These are phyloP conservation scores for Botrytis fabae DNA, from an alignment of 2,329 filamentous ascomycete genomes.

Conservation along the genomic window DNA sequence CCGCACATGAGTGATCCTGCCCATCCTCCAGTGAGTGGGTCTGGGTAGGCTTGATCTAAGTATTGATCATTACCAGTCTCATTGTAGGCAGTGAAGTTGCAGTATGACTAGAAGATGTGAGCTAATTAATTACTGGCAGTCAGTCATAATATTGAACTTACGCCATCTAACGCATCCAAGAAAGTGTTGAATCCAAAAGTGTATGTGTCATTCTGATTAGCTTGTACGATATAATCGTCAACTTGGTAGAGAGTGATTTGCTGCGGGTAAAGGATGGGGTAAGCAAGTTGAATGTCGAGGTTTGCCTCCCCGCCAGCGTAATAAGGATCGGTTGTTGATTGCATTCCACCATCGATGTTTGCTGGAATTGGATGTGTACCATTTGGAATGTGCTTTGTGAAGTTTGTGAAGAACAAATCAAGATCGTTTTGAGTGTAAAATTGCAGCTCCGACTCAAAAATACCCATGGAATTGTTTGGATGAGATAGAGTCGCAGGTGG, in stretches of 20 bases:
- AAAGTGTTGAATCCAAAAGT: conserved; percentile 49
- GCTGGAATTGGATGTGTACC: conserved; percentile 40
- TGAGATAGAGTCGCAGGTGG: conserved; percentile 28
- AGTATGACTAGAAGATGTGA: conserved; percentile 42
- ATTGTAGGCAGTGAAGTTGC: conserved; percentile 44
- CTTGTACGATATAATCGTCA: conserved; percentile 42
- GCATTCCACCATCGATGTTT: conserved; percentile 44
- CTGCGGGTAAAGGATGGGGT: conserved; percentile 45
- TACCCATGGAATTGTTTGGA: conserved; percentile 41
- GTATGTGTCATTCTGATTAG: conserved; percentile 35
- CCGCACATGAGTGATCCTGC: conserved; percentile 40
- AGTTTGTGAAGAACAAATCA: conserved; percentile 40
- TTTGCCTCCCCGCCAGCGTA: conserved; percentile 40
- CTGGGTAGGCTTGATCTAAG: conserved; percentile 29
- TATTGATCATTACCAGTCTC: conserved; percentile 43
- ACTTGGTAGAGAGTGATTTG: conserved; percentile 44
- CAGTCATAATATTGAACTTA: conserved; percentile 24
- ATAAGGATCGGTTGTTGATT: conserved; percentile 32
- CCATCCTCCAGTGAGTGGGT: conserved; percentile 35
- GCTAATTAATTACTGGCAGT: conserved; percentile 27
- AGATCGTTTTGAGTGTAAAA: conserved; percentile 44
- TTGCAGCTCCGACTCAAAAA: conserved; percentile 44
- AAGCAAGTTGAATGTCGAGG: conserved; percentile 42
- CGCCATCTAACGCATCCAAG: conserved; percentile 48
- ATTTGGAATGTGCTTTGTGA: conserved; percentile 37